A percentile compares a stretch with the other conserved stretches of the same genome.
These are phyloP conservation scores for Cardamine chenopodiifolia DNA, from an alignment of 345 rosid genomes.

Conservation along the genomic window DNA sequence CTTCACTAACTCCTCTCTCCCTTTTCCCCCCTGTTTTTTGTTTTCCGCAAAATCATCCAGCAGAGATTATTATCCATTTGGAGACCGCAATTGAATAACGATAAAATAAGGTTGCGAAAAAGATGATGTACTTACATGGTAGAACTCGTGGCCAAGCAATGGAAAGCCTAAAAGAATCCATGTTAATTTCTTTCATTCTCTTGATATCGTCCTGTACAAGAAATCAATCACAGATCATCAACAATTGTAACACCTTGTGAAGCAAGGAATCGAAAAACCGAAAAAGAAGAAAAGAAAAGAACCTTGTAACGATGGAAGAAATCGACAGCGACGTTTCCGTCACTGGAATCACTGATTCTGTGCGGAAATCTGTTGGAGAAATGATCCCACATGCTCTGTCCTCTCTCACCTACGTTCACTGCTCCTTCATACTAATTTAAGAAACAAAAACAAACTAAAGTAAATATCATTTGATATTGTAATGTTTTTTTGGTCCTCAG, in stretches of 20 bases:
- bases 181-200: constrained; percentile 46
- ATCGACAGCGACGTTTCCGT: constrained; percentile 47
- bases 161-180: constrained; percentile 56
- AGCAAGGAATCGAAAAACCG: constrained; percentile 3
- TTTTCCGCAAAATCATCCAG: constrained; percentile 10
- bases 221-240: constrained; percentile 19
- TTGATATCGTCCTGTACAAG: constrained; percentile 44
- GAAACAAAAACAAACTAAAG: neutral
- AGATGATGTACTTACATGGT: constrained; percentile 42
- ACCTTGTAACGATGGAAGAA: constrained; percentile 49
- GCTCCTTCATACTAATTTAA: constrained; percentile 40
- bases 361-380: constrained; percentile 42
- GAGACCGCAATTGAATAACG: neutral
- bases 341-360: constrained; percentile 39
- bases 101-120: neutral
- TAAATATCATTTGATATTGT: constrained; percentile 15
- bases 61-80: neutral
- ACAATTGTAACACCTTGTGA: constrained; percentile 5
- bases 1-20: constrained; percentile 49
- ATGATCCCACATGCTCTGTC: constrained; percentile 48
- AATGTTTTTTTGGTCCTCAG: neutral
- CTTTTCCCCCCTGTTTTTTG: constrained; percentile 38
- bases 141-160: constrained; percentile 59
- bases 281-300: neutral
- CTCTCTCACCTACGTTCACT: constrained; percentile 29